Percentiles rank a stretch among this genome's conserved stretches.
phyloP scores from a whole-genome alignment of 2,329 filamentous ascomycete species.

The Pestalotiopsis sp. region DNA sequence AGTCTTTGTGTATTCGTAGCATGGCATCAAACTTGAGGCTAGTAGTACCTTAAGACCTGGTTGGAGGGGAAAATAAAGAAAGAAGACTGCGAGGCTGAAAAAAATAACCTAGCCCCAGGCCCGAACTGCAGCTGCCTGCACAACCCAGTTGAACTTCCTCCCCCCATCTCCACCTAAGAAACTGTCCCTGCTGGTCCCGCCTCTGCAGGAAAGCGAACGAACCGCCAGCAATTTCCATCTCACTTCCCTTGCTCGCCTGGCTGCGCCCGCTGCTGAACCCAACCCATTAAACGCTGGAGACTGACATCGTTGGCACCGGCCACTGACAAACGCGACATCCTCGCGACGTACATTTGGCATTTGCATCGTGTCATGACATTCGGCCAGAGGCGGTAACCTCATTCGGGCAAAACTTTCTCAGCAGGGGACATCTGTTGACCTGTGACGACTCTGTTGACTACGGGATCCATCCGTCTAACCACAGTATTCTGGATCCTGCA shows the following conservation, averaged over 20 bases:
- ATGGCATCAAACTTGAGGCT: too few species aligned
- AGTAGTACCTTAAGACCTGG: too few species aligned
- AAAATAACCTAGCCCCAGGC: too few species aligned
- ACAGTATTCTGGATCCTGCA: not conserved
- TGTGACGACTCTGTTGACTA: not conserved
- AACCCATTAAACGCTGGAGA: not conserved
- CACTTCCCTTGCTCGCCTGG: not conserved
- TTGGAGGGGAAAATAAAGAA: too few species aligned
- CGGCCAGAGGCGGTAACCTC: constrained; percentile 6
- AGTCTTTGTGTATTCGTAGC: too few species aligned
- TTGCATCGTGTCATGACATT: not conserved
- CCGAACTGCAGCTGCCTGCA: too few species aligned
- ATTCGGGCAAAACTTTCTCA: constrained; percentile 7
- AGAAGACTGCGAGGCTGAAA: too few species aligned
- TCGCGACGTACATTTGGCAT: not conserved
- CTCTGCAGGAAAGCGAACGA: too few species aligned
- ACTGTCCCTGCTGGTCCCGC: not conserved
- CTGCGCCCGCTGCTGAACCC: not conserved
- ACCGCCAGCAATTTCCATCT: not conserved
- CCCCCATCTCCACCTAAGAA: too few species aligned
- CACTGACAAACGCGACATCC: not conserved
- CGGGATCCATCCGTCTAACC: not conserved
- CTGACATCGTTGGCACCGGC: not conserved
- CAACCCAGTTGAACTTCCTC: too few species aligned
- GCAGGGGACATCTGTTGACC: constrained; percentile 6